A percentile compares a stretch with the other conserved stretches of the same genome.
phyloP scores from a whole-genome alignment of 495 filamentous ascomycete genomes.

The Annulohypoxylon bovei region DNA sequence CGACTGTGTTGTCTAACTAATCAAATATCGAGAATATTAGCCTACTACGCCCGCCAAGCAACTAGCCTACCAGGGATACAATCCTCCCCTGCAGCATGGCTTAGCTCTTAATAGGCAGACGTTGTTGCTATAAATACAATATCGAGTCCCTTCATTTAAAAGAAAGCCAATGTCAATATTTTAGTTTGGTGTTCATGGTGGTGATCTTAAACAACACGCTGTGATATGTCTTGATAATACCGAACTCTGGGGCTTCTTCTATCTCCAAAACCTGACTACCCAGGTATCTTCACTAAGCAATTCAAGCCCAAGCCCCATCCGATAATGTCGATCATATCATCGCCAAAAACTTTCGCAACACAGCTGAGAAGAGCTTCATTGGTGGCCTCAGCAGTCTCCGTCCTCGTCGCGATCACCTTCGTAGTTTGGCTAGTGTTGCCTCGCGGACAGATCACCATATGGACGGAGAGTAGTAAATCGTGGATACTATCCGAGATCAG shows the following conservation, averaged over 20 bases:
- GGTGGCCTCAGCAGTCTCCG: background rate
- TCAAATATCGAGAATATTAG: slow-evolving; percentile 3
- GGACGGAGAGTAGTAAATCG: slow-evolving; percentile 1
- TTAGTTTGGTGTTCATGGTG: background rate
- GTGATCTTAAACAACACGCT: background rate
- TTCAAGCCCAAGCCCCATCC: background rate
- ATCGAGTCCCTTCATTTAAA: slow-evolving; percentile 7
- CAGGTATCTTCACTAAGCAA: background rate
- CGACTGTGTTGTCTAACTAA: slow-evolving; percentile 8
- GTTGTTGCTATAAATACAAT: slow-evolving; percentile 20
- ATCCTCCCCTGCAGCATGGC: slow-evolving; percentile 8
- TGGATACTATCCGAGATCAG: slow-evolving; percentile 7
- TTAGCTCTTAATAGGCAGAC: slow-evolving; percentile 10
- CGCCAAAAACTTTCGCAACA: background rate
- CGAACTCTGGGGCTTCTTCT: background rate
- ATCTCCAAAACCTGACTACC: background rate
- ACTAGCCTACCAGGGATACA: slow-evolving; percentile 1
- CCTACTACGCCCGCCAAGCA: slow-evolving; percentile 21
- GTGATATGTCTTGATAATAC: background rate
- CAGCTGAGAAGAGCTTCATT: background rate
- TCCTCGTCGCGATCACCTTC: background rate
- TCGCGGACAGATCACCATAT: slow-evolving; percentile 2
- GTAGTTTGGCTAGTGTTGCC: background rate
- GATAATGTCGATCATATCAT: background rate
- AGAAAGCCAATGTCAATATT: background rate